A percentile compares a stretch with the other conserved stretches of the same genome.
phyloP scores from a whole-genome alignment of 345 rosid species.

The Eucalyptus lansdowneana region DNA sequence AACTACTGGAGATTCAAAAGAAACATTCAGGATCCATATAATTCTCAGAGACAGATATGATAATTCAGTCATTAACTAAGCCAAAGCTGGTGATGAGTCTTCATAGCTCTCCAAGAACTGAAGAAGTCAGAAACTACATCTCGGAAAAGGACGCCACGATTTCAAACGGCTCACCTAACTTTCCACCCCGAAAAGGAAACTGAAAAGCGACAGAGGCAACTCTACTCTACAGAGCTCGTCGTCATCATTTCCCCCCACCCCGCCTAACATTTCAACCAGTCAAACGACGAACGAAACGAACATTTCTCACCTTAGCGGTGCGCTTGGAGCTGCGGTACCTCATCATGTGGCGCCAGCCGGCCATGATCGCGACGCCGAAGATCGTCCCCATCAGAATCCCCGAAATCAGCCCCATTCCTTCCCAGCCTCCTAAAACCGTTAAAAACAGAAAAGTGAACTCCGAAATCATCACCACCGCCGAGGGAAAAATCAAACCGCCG shows the following conservation, averaged over 20 bases:
- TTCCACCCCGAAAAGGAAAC: neutral
- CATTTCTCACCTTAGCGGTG: slow-evolving; percentile 48
- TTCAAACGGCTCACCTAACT: neutral
- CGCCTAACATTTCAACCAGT: neutral
- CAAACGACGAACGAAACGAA: neutral
- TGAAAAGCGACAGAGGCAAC: neutral
- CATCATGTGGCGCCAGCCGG: slow-evolving; percentile 95
- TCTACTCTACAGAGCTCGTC: neutral
- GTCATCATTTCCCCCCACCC: neutral
- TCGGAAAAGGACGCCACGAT: neutral
- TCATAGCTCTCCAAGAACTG: neutral
- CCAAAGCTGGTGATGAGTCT: neutral
- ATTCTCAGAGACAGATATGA: neutral
- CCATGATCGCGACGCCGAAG: slow-evolving; percentile 87
- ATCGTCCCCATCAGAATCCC: slow-evolving; percentile 74
- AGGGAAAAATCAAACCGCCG: neutral
- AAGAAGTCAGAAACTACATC: neutral
- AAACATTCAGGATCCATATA: neutral
- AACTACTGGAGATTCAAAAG: neutral
- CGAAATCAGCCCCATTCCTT: slow-evolving; percentile 78
- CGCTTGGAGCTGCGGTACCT: slow-evolving; percentile 72
- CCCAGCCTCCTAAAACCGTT: neutral
- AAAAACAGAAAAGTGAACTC: too few relatives aligned
- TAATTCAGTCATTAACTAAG: neutral
- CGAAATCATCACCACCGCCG: neutral